These are phyloP conservation scores for Pyrenophora tritici-repentis DNA, from an alignment of 2,329 filamentous ascomycete genomes.

Conservation along the genomic window DNA sequence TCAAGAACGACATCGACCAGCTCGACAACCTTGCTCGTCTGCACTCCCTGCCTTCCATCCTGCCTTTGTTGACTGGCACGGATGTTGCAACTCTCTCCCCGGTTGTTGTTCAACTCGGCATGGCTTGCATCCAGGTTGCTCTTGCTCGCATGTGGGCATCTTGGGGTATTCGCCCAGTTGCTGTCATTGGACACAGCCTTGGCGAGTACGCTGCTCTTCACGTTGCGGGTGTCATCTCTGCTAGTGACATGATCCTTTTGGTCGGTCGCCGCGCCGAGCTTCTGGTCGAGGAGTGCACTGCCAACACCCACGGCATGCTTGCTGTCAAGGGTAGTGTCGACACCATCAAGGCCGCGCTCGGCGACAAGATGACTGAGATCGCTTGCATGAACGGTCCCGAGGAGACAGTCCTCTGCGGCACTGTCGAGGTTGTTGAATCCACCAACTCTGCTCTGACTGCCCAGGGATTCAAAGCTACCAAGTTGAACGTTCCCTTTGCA, in stretches of 20 bases:
- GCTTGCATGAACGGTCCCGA: constrained; percentile 78
- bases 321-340: constrained; percentile 60
- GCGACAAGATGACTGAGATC: constrained; percentile 57
- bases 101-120: constrained; percentile 58
- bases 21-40: constrained; percentile 54
- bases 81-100: constrained; percentile 57
- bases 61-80: constrained; percentile 55
- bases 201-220: constrained; percentile 77
- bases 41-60: constrained; percentile 55
- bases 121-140: constrained; percentile 59
- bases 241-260: constrained; percentile 72
- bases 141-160: constrained; percentile 59
- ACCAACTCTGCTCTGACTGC: constrained; percentile 56
- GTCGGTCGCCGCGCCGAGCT: constrained; percentile 71
- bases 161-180: constrained; percentile 59
- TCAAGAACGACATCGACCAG: constrained; percentile 57
- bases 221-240: constrained; percentile 71
- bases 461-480: constrained; percentile 64
- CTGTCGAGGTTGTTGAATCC: constrained; percentile 62
- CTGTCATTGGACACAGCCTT: constrained; percentile 64
- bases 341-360: constrained; percentile 59
- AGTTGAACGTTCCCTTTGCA: constrained; percentile 68
- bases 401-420: constrained; percentile 74
- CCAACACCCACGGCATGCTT: constrained; percentile 70
- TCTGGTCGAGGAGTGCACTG: constrained; percentile 67